Conservation (phyloP, 202 grass and related monocot species). For the Musa balbisiana region DNA sequence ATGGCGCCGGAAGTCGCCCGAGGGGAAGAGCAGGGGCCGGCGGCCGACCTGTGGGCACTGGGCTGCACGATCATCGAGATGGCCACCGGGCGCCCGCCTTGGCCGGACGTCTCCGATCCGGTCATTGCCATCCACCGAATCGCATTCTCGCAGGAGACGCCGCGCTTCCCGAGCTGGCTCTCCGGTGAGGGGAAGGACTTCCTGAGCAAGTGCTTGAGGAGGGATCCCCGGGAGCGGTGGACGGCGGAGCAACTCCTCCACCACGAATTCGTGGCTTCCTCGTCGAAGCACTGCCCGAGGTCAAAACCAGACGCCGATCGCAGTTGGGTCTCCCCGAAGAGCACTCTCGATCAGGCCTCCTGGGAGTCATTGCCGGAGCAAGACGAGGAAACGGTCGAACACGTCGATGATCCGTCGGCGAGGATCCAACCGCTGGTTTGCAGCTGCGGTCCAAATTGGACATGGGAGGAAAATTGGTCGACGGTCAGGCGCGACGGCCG, state of each 20-base stretch:
- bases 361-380: slow-evolving; percentile 12
- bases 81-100: slow-evolving; percentile 20
- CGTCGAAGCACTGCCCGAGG: background rate
- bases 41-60: slow-evolving; percentile 36
- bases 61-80: slow-evolving; percentile 45
- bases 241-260: slow-evolving; percentile 16
- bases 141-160: slow-evolving; percentile 26
- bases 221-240: slow-evolving; percentile 11
- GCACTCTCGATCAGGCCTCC: slow-evolving; percentile 13
- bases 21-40: slow-evolving; percentile 29
- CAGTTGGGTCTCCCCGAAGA: slow-evolving; percentile 28
- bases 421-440: slow-evolving; percentile 9
- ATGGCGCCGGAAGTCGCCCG: slow-evolving; percentile 46
- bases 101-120: slow-evolving; percentile 19
- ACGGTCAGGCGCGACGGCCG: background rate
- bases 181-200: slow-evolving; percentile 25
- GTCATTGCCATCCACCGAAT: slow-evolving; percentile 30
- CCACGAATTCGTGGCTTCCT: slow-evolving; percentile 22
- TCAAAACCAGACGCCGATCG: background rate
- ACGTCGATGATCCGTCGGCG: background rate
- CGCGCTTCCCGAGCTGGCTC: slow-evolving; percentile 17
- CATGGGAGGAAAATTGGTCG: slow-evolving; percentile 9
- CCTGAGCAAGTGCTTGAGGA: slow-evolving; percentile 19
- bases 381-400: background rate
- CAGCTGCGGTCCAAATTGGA: slow-evolving; percentile 8